These are phyloP conservation scores for Articulospora tetracladia DNA, from an alignment of 495 filamentous ascomycete species.

Conservation along the genomic window DNA sequence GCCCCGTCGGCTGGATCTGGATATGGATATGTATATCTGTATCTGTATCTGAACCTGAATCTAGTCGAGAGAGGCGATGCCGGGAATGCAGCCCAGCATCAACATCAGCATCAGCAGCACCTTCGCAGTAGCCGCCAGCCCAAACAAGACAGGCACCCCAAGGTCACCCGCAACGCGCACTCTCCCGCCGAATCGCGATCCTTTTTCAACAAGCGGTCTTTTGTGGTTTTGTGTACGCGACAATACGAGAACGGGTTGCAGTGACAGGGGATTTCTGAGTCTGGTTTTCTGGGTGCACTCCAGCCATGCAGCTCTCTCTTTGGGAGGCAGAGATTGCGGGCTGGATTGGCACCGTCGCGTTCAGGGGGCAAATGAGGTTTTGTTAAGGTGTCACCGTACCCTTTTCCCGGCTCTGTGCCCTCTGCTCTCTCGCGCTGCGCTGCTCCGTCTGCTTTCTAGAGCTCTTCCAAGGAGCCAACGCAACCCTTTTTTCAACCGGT, in stretches of 20 bases:
- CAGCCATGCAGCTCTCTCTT: neutral
- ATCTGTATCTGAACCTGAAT: no score
- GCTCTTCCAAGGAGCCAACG: constrained; percentile 18
- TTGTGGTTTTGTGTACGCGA: neutral
- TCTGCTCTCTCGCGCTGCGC: no score
- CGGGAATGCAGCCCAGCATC: neutral
- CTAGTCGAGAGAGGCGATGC: no score
- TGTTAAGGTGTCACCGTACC: constrained; percentile 27
- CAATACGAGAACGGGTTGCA: neutral
- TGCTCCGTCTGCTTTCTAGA: neutral
- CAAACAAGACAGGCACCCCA: no score
- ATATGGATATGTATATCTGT: no score
- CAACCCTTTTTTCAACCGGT: constrained; percentile 20
- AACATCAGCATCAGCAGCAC: neutral
- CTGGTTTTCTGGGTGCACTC: neutral
- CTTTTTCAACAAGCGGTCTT: no score
- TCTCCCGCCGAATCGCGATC: no score
- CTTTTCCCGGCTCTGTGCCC: no score
- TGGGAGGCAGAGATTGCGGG: neutral
- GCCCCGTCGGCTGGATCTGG: no score
- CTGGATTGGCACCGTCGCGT: neutral
- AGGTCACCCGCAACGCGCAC: no score
- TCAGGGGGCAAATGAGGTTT: constrained; percentile 8
- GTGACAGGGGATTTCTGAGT: no score
- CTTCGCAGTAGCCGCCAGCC: no score